These are phyloP conservation scores for Akebia trifoliata DNA, from an alignment of 164 flowering plant genomes.

Conservation along the genomic window DNA sequence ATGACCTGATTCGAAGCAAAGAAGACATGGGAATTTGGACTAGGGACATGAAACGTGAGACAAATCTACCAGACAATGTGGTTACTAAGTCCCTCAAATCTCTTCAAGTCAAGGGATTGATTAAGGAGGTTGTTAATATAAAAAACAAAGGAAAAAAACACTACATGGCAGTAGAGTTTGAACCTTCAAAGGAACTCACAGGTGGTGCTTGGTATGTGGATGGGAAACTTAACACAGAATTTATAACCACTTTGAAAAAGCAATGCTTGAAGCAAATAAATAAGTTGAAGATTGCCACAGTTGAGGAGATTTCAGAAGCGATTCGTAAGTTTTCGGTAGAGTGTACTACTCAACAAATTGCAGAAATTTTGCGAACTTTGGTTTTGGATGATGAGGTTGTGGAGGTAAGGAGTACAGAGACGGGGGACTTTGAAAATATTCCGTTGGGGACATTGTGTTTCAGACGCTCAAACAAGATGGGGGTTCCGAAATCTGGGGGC, in stretches of 20 bases:
- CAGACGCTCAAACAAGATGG: constrained; percentile 18
- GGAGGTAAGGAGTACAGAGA: constrained; percentile 56
- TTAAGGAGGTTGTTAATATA: constrained; percentile 56
- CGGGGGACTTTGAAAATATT: constrained; percentile 48
- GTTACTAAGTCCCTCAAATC: constrained; percentile 43
- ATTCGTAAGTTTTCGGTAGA: constrained; percentile 23
- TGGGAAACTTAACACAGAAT: constrained; percentile 50
- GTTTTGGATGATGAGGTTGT: constrained; percentile 52
- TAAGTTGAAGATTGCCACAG: constrained; percentile 39
- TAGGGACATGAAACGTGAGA: constrained; percentile 32
- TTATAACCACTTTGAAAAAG: constrained; percentile 29
- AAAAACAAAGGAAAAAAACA: constrained; percentile 43
- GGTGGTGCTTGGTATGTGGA: constrained; percentile 77
- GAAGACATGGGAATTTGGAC: constrained; percentile 44
- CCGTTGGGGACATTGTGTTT: constrained; percentile 57
- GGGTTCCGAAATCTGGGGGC: constrained; percentile 33
- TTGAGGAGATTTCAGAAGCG: constrained; percentile 31
- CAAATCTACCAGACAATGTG: constrained; percentile 24
- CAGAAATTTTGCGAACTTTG: constrained; percentile 52
- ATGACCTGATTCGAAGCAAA: constrained; percentile 25
- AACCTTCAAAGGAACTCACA: constrained; percentile 63
- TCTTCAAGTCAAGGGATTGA: constrained; percentile 34
- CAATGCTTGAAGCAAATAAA: constrained; percentile 26
- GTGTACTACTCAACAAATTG: constrained; percentile 30
- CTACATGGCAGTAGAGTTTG: constrained; percentile 61